Conservation (phyloP, 2,329 filamentous ascomycete genomes). For the Emmonsiellopsis sp. region DNA sequence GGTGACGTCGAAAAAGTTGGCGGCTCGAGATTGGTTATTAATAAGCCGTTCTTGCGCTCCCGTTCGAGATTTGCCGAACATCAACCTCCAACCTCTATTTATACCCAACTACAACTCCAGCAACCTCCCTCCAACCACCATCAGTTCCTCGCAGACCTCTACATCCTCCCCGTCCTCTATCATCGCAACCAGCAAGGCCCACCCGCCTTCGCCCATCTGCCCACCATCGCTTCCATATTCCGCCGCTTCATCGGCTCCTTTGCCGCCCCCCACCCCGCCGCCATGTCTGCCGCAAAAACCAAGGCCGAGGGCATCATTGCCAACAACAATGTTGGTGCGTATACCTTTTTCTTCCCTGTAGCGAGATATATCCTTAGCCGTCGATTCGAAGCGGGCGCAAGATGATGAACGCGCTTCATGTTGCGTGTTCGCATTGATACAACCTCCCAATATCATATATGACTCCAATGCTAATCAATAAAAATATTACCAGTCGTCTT, state of each 20-base stretch:
- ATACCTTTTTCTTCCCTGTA: not conserved
- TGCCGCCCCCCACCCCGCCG: conserved; percentile 49
- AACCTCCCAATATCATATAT: not conserved
- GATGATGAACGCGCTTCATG: too few species aligned
- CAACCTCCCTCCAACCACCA: not conserved
- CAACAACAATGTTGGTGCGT: conserved; percentile 73
- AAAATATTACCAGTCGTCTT: conserved; percentile 66
- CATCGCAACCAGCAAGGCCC: not conserved
- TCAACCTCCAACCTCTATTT: too few species aligned
- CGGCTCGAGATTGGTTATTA: too few species aligned
- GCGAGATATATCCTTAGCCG: not conserved
- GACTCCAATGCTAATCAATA: not conserved
- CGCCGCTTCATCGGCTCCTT: conserved; percentile 59
- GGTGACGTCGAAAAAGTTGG: too few species aligned
- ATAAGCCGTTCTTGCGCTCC: too few species aligned
- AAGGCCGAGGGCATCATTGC: conserved; percentile 83
- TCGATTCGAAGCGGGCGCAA: too few species aligned
- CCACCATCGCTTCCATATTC: conserved; percentile 59
- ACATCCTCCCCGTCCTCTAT: not conserved
- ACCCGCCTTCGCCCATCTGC: conserved; percentile 9
- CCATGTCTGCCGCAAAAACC: conserved; percentile 72
- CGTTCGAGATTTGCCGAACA: too few species aligned
- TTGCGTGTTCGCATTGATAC: too few species aligned
- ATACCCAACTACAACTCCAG: not conserved
- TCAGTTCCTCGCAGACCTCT: not conserved